phyloP scores from a whole-genome alignment of 192 early-diverging fungal species.

The Coemansia sp. region DNA sequence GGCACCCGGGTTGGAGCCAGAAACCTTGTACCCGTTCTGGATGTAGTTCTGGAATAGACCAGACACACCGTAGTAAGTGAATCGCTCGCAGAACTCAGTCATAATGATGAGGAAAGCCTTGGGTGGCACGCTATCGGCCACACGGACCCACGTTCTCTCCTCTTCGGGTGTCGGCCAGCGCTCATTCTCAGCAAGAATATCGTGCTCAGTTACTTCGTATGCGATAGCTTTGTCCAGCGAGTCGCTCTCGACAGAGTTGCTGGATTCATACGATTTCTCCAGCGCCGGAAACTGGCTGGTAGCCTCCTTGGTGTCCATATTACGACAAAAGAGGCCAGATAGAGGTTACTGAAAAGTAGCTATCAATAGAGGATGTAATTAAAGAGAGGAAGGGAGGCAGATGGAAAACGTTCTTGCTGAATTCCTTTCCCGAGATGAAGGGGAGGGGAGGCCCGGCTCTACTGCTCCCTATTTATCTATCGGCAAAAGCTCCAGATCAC shows the following conservation, averaged over 20 bases:
- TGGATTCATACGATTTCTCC: background rate
- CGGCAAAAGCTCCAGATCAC: no score
- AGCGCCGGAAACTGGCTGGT: no score
- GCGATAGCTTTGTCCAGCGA: background rate
- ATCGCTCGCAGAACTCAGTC: conserved; percentile 61
- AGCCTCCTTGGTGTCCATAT: no score
- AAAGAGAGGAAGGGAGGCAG: no score
- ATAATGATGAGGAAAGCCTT: conserved; percentile 54
- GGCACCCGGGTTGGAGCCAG: conserved; percentile 42
- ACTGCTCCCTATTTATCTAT: no score
- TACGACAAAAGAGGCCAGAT: no score
- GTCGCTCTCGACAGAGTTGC: background rate
- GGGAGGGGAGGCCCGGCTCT: no score
- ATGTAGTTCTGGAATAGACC: conserved; percentile 61
- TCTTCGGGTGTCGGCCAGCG: conserved; percentile 57
- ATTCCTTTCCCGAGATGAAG: no score
- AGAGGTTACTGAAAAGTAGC: no score
- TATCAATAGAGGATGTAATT: no score
- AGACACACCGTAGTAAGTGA: conserved; percentile 61
- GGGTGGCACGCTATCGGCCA: conserved; percentile 56
- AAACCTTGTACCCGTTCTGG: conserved; percentile 44
- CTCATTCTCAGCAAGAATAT: conserved; percentile 20
- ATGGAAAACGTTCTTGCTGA: no score
- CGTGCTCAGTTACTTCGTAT: conserved; percentile 5
- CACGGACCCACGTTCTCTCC: conserved; percentile 45